A percentile compares a stretch with the other conserved stretches of the same genome.
Evolutionary conservation across 2,329 filamentous ascomycete genomes (phyloP).

Genomic region (Podosphaera aphanis): DNA sequence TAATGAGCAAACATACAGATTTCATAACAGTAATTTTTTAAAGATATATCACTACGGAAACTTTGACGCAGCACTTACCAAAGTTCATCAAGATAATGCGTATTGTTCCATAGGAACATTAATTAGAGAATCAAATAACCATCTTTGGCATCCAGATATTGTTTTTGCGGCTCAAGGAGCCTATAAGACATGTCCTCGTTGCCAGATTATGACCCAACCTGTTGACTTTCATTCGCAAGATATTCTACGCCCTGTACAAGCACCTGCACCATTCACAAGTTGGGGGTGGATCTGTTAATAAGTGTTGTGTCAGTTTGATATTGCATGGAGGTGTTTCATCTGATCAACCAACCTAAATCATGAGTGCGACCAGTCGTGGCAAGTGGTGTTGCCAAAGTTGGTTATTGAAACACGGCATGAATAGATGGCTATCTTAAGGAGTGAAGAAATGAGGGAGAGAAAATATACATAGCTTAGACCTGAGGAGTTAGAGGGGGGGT

Average conservation of each 20-base stretch:
- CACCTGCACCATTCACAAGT: neutral
- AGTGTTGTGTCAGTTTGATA: too few species aligned
- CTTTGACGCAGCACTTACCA: neutral
- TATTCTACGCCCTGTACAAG: neutral
- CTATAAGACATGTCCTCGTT: neutral
- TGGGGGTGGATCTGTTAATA: too few species aligned
- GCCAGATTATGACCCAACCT: neutral
- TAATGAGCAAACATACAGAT: neutral
- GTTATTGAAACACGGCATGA: too few species aligned
- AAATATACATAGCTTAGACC: too few species aligned
- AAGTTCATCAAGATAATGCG: neutral
- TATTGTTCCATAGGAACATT: constrained; percentile 1
- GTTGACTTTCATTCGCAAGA: neutral
- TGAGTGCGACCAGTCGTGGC: too few species aligned
- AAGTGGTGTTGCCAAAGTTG: too few species aligned
- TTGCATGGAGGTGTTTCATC: too few species aligned
- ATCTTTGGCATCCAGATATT: too few species aligned
- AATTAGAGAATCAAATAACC: neutral
- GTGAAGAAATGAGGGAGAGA: too few species aligned
- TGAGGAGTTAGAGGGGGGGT: too few species aligned
- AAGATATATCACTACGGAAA: neutral
- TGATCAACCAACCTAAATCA: too few species aligned
- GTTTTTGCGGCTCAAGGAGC: neutral
- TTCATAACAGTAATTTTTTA: neutral
- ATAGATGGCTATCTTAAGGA: too few species aligned